Conservation (phyloP, 2,329 filamentous ascomycete species). For the Scytalidium lignicola region DNA sequence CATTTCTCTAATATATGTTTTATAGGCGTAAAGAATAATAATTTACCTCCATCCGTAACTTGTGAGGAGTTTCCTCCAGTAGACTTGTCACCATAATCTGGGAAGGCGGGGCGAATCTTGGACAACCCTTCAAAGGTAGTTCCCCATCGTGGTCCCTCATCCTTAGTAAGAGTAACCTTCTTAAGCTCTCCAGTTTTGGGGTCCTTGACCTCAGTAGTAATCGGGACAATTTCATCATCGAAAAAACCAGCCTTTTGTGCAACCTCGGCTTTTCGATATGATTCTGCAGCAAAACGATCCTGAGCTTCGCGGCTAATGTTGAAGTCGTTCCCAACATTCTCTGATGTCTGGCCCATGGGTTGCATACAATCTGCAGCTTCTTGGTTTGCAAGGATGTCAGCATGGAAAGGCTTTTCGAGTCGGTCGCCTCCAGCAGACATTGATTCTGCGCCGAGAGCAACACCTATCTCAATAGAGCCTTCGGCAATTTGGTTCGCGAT, state of each 20-base stretch:
- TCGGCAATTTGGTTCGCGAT: conserved; percentile 81
- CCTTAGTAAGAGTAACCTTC: conserved; percentile 71
- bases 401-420: conserved; percentile 69
- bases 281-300: conserved; percentile 79
- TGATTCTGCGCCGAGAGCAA: conserved; percentile 82
- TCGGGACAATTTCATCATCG: conserved; percentile 77
- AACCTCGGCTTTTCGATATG: conserved; percentile 78
- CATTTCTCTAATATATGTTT: no score
- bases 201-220: conserved; percentile 79
- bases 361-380: conserved; percentile 85
- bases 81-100: conserved; percentile 77
- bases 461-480: conserved; percentile 79
- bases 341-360: conserved; percentile 85
- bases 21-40: no score
- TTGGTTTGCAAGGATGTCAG: conserved; percentile 67
- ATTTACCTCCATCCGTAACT: conserved; percentile 77
- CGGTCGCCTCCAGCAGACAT: conserved; percentile 75
- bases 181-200: conserved; percentile 81
- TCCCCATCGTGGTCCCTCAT: conserved; percentile 77
- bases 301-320: conserved; percentile 65
- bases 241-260: conserved; percentile 83
- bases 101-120: conserved; percentile 84
- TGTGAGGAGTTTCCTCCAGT: conserved; percentile 92
- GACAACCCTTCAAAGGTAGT: conserved; percentile 77
- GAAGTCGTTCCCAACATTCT: conserved; percentile 85